Base-by-base conservation (phyloP, 2,329 filamentous ascomycete species). In the Coleophoma cylindrospora region DNA sequence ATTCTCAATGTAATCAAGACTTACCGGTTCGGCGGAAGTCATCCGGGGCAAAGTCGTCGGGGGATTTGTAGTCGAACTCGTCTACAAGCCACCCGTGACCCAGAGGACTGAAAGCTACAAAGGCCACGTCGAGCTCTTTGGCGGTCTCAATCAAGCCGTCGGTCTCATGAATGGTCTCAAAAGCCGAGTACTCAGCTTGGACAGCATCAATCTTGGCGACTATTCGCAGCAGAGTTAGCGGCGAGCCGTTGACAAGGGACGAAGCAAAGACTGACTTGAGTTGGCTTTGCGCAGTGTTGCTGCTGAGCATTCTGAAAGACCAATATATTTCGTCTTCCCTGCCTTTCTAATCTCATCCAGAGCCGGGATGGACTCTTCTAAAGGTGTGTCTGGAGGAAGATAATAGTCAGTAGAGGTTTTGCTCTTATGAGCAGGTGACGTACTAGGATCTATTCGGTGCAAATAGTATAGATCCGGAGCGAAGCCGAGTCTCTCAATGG, bases 11-110 rank as follows among this genome's bases (percentile, higher is more conserved):
- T 2, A 19, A 19, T 19, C 2, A 19, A 3, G 15, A 37, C 34
- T 13, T 10, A 37, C 34, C 34, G 15, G 34, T 7, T 14, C 57
- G 49, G 5, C 70, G 60, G 51, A 66, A 61, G 52, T 72, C 69
- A 1, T 58, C 57, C 5, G 34, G 34, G 11, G 22, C 27, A 19
- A 52, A 34, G 21, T 52, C 47, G 11, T 50, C 51, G 6, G n/a
- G 19, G 3, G 40, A 37, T 6, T 34, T 19, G 34, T 5, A 37
- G 13, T 37, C 13, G 33, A 53, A 34, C 10, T n/a, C 57, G 46
- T 74, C 71, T 0, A 74, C 71, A 0, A 75, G 67, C 70, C 71
- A 74, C 13, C 73, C 73, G 33, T 74, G 70, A 1, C 72, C 72
- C 0, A 75, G 58, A 0, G 73, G 73, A 17, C 72, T 72, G 49